Conservation (phyloP, 345 rosid species). For the Boechera stricta region DNA sequence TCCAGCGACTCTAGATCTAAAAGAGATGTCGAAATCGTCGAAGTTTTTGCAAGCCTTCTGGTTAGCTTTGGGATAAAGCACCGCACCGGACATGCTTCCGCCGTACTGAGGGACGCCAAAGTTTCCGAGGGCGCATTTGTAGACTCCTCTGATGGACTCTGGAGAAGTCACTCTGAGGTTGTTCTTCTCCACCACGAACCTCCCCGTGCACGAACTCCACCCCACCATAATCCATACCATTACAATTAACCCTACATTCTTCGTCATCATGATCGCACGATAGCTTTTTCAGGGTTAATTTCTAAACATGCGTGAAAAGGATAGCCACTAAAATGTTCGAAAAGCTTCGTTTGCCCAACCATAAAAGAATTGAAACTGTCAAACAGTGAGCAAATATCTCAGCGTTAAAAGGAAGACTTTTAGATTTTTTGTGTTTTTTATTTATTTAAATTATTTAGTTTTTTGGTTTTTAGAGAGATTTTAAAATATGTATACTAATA, state of each 20-base stretch:
- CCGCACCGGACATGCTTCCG: constrained; percentile 94
- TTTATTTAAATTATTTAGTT: neutral
- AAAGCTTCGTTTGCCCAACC: neutral
- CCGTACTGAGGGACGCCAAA: constrained; percentile 99
- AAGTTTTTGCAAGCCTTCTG: constrained; percentile 75
- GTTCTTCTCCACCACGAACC: constrained; percentile 29
- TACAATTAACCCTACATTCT: constrained; percentile 19
- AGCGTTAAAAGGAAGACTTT: constrained; percentile 19
- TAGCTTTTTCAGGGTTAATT: neutral
- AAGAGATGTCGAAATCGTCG: constrained; percentile 61
- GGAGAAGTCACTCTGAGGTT: constrained; percentile 71
- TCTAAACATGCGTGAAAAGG: constrained; percentile 4
- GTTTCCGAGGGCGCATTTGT: constrained; percentile 94
- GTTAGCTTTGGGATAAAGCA: constrained; percentile 75
- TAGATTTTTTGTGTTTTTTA: neutral
- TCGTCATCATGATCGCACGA: constrained; percentile 11
- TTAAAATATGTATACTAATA: neutral
- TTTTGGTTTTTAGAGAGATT: neutral
- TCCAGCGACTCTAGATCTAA: constrained; percentile 67
- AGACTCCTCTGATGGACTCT: constrained; percentile 82
- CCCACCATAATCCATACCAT: constrained; percentile 1
- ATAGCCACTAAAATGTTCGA: constrained; percentile 6
- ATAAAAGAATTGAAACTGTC: constrained; percentile 22
- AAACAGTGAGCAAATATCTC: constrained; percentile 28
- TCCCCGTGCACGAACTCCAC: constrained; percentile 6